phyloP scores from a whole-genome alignment of 1,139 yeast species.

The Geotrichum bryndzae region DNA sequence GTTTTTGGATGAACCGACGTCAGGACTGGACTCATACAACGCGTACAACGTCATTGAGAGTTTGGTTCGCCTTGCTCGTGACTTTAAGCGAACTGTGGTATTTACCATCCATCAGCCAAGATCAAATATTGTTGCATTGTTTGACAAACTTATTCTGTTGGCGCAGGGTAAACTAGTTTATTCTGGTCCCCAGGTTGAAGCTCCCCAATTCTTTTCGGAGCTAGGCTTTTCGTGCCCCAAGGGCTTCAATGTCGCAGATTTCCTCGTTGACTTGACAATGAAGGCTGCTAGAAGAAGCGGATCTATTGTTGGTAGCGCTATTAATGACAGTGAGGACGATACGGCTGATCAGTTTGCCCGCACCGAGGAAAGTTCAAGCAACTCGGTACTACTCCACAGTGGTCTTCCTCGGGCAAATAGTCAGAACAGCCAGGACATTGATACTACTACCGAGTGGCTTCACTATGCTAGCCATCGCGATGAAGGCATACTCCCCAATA shows the following conservation, averaged over 20 bases:
- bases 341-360: constrained; percentile 13
- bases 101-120: constrained; percentile 98
- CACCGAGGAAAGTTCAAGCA: constrained; percentile 14
- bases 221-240: constrained; percentile 79
- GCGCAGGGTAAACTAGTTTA: constrained; percentile 83
- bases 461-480: constrained; percentile 83
- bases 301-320: background rate
- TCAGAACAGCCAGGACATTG: constrained; percentile 25
- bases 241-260: constrained; percentile 92
- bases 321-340: constrained; percentile 19
- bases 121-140: constrained; percentile 85
- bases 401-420: constrained; percentile 20
- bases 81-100: constrained; percentile 77
- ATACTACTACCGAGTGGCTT: constrained; percentile 78
- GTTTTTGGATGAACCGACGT: constrained; percentile 83
- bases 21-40: constrained; percentile 89
- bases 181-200: constrained; percentile 53
- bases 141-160: constrained; percentile 72
- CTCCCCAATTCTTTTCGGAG: constrained; percentile 66
- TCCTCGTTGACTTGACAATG: constrained; percentile 82
- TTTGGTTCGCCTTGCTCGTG: constrained; percentile 70
- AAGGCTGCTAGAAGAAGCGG: constrained; percentile 37
- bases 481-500: constrained; percentile 35
- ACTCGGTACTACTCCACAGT: constrained; percentile 41
- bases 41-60: constrained; percentile 88